Evolutionary conservation across 202 grass and related monocot genomes (phyloP), one percentile per base, ranked within the genome.

Genomic region (Alloteropsis angusta): DNA sequence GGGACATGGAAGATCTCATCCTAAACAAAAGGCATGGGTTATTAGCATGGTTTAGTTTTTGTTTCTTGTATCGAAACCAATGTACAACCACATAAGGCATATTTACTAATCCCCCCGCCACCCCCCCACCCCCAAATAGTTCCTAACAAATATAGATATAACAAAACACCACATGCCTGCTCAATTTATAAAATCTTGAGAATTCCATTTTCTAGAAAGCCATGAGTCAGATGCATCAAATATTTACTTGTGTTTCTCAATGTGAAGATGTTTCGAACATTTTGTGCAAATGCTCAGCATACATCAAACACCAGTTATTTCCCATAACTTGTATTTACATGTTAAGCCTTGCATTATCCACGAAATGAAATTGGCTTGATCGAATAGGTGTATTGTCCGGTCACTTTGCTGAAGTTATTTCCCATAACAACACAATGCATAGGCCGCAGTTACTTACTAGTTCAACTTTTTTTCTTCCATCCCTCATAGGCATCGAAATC

Each of bases 1-100:
- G 88, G 92, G 68, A 99, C 63, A 79, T 99, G 96, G 83, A 99
- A 99, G 58, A 99, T 99, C 92, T 99, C 96, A 79, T 99, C 96
- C 96, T 98, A 85, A 64, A 47, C 39, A 74, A 1, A 77, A 73
- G 68, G 74, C 43, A 71, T 26, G 35, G 18, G 65, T 82, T 48
- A 52, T 58, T 28, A 53, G 73, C 44, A 73, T 85, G 58, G 9
- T 66, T 26, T 49, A 36, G 3, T 36, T 36, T 0, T 26, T 64
- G 46, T 13, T 53, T 2, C 8, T 53, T 70, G 56, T 52, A 79
- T 67, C 7, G 72, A 44, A 86, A 72, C 14, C 9, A 74, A 45
- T 19, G 48, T 54, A 74, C 18, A 50, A 38, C 1, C 6, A 78
- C 39, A 67, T 57, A 30, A 50, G 1, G 25, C 1, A 65, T 72